Conservation (phyloP, 2,329 filamentous ascomycete species). For the Trichoderma sp. region DNA sequence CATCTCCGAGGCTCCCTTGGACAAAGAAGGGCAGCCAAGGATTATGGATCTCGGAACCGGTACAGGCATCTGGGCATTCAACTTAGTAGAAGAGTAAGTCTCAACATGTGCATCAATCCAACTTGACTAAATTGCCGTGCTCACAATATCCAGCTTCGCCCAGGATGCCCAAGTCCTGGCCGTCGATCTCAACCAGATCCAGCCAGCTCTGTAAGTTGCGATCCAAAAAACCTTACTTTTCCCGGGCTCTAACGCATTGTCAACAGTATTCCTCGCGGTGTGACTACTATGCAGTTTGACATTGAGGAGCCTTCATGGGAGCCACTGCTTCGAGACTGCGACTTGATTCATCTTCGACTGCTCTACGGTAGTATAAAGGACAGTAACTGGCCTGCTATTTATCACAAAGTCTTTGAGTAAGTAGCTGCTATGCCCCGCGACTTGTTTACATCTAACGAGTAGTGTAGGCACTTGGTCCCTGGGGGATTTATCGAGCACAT, state of each 20-base stretch:
- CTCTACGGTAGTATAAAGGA: constrained; percentile 72
- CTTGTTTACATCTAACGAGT: not conserved
- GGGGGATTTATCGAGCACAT: constrained; percentile 82
- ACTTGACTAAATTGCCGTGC: not conserved
- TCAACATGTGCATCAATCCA: not conserved
- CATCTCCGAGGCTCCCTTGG: constrained; percentile 25
- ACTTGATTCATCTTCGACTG: constrained; percentile 80
- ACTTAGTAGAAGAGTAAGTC: constrained; percentile 69
- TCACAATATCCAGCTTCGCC: constrained; percentile 23
- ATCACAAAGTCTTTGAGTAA: constrained; percentile 65
- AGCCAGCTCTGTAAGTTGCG: constrained; percentile 37
- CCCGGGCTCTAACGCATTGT: constrained; percentile 21
- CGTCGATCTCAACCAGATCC: constrained; percentile 41
- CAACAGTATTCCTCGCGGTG: constrained; percentile 64
- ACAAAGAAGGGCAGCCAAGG: constrained; percentile 28
- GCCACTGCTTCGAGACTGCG: constrained; percentile 53
- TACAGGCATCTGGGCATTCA: constrained; percentile 88
- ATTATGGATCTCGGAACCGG: constrained; percentile 75
- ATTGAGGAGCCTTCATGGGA: constrained; percentile 70
- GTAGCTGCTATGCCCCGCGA: constrained; percentile 28
- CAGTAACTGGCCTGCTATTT: constrained; percentile 66
- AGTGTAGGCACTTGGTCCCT: constrained; percentile 67
- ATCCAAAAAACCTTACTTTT: too few relatives aligned
- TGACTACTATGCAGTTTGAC: constrained; percentile 59
- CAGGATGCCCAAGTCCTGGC: constrained; percentile 34